These are phyloP conservation scores for Acorus calamus DNA, from an alignment of 106 monocot species.

Conservation along the genomic window DNA sequence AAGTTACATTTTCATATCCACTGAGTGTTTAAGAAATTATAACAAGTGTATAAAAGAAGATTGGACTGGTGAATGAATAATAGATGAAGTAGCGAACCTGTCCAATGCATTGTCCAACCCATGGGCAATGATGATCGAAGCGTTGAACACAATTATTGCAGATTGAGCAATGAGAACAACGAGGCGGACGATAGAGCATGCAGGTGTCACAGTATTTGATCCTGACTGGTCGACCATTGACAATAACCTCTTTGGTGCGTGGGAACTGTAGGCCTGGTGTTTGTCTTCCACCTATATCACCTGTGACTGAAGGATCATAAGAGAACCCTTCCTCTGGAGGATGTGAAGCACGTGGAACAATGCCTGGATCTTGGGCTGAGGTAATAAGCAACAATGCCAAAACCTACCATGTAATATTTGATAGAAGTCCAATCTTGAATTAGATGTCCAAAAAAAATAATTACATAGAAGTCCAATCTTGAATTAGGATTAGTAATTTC, in stretches of 20 bases:
- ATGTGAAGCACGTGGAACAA: constrained; percentile 75
- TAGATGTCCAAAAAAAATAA: background rate
- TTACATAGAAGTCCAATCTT: background rate
- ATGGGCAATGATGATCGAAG: constrained; percentile 97
- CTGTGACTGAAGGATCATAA: constrained; percentile 25
- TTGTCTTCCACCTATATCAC: constrained; percentile 29
- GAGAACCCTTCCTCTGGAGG: constrained; percentile 83
- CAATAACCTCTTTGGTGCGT: constrained; percentile 62
- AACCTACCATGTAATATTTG: constrained; percentile 22
- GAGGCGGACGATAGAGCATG: constrained; percentile 90
- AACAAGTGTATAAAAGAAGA: too few relatives aligned
- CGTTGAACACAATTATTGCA: constrained; percentile 96
- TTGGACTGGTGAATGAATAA: too few relatives aligned
- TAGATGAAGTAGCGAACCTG: constrained; percentile 25
- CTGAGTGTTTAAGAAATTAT: too few relatives aligned
- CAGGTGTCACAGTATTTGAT: constrained; percentile 92
- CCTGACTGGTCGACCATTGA: constrained; percentile 65
- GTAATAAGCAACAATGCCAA: constrained; percentile 54
- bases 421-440: background rate
- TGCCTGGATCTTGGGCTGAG: constrained; percentile 77
- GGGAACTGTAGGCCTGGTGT: constrained; percentile 60
- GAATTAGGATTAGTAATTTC: too few relatives aligned
- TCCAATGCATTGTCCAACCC: constrained; percentile 99
- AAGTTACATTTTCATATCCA: too few relatives aligned
- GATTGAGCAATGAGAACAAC: constrained; percentile 91